Percentiles rank a stretch among this genome's conserved stretches.
Conservation (phyloP, 2,329 filamentous ascomycete genomes). For the Fusarium dimerum region DNA sequence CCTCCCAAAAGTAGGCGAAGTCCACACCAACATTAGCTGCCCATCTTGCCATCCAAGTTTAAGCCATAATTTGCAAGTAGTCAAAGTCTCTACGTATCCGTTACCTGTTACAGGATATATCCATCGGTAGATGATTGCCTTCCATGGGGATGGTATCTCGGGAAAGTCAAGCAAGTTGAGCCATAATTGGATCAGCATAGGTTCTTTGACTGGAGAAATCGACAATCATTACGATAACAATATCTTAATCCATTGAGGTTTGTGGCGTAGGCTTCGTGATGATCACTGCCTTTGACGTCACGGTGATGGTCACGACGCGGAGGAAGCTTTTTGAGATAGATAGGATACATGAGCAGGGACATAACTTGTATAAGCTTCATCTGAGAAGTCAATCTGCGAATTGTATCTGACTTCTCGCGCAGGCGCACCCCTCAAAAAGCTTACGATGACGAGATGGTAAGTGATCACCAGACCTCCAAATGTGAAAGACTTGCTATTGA, state of each 20-base stretch:
- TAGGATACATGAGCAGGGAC: no score
- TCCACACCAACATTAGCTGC: no score
- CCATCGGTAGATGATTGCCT: background rate
- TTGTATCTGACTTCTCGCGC: conserved; percentile 7
- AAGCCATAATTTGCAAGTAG: no score
- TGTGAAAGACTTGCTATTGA: conserved; percentile 5
- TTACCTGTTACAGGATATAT: conserved; percentile 1
- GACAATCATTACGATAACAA: conserved; percentile 6
- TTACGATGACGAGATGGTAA: conserved; percentile 15
- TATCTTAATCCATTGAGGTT: conserved; percentile 5
- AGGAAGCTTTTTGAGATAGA: conserved; percentile 6
- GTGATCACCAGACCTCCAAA: conserved; percentile 17
- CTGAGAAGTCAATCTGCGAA: conserved; percentile 8
- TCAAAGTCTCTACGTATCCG: no score
- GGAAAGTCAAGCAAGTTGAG: background rate
- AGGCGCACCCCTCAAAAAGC: background rate
- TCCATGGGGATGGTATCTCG: background rate
- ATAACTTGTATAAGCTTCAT: no score
- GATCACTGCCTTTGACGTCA: conserved; percentile 30
- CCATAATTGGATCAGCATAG: background rate
- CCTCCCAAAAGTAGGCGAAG: background rate
- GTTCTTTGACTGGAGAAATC: background rate
- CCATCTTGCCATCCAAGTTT: no score
- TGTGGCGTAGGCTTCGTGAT: conserved; percentile 21
- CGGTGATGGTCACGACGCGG: conserved; percentile 29